Percentiles rank a stretch among this genome's conserved stretches.
Conservation (phyloP, 75 land plant genomes). For the Cryptomeria japonica region DNA sequence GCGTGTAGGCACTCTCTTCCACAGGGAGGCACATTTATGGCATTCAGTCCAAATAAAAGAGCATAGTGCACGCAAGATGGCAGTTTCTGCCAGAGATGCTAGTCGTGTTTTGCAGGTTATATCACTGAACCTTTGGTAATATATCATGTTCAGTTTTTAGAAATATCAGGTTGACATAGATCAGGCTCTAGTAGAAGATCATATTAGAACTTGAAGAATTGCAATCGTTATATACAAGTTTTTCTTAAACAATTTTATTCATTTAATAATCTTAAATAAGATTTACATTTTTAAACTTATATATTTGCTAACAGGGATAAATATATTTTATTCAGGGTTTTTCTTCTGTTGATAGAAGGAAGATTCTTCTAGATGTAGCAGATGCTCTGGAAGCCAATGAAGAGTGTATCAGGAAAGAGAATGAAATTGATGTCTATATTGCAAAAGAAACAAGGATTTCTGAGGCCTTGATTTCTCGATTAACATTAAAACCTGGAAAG, state of each 20-base stretch:
- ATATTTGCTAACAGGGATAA: background rate
- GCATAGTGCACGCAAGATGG: slow-evolving; percentile 80
- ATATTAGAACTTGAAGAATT: background rate
- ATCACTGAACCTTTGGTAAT: background rate
- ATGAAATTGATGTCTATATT: slow-evolving; percentile 77
- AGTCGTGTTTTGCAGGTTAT: slow-evolving; percentile 83
- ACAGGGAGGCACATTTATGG: slow-evolving; percentile 76
- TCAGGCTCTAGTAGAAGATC: background rate
- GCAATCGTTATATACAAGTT: background rate
- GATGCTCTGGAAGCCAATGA: slow-evolving; percentile 87
- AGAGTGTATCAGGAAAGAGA: slow-evolving; percentile 58
- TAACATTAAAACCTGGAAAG: slow-evolving; percentile 86
- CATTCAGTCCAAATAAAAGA: slow-evolving; percentile 42
- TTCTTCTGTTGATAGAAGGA: slow-evolving; percentile 64
- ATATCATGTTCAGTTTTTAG: background rate
- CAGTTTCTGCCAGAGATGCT: slow-evolving; percentile 87
- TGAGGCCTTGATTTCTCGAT: slow-evolving; percentile 67
- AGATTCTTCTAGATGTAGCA: slow-evolving; percentile 73
- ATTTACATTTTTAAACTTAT: background rate
- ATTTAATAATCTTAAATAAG: background rate
- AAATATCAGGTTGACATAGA: background rate
- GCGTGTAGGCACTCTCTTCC: slow-evolving; percentile 91
- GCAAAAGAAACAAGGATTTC: slow-evolving; percentile 74
- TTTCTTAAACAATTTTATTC: background rate
- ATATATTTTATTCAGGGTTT: slow-evolving; percentile 44